A percentile compares a stretch with the other conserved stretches of the same genome.
These are phyloP conservation scores for Tylopilus orsonianus DNA, from an alignment of 1,284 basidiomycete genomes.

Conservation along the genomic window DNA sequence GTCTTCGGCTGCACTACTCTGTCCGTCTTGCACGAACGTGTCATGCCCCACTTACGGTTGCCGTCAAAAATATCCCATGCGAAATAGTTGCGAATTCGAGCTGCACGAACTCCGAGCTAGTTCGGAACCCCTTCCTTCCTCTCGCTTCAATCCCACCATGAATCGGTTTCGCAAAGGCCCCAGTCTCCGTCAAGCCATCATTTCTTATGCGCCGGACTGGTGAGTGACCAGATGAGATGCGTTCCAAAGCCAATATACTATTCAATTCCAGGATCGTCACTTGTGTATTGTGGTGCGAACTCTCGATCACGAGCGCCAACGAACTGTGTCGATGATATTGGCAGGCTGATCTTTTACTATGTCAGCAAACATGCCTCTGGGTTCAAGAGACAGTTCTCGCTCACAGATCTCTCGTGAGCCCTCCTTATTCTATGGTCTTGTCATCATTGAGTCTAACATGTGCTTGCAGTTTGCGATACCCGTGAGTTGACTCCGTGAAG, in stretches of 20 bases:
- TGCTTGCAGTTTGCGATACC: slow-evolving; percentile 35
- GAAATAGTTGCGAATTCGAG: neutral
- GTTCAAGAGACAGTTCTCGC: slow-evolving; percentile 69
- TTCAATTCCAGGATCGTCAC: slow-evolving; percentile 27
- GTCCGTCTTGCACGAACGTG: no score
- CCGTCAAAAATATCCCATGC: no score
- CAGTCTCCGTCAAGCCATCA: slow-evolving; percentile 17
- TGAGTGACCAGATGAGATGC: slow-evolving; percentile 14
- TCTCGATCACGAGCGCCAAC: neutral
- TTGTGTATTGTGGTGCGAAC: slow-evolving; percentile 22
- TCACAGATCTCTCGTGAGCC: slow-evolving; percentile 57
- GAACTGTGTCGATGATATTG: neutral
- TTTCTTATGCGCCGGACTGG: slow-evolving; percentile 34
- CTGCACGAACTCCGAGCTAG: neutral
- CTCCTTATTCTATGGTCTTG: neutral
- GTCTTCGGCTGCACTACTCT: no score
- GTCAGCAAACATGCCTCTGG: slow-evolving; percentile 56
- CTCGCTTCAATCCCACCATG: slow-evolving; percentile 11
- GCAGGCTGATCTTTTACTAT: slow-evolving; percentile 42
- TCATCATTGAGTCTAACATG: slow-evolving; percentile 1
- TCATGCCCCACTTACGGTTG: no score
- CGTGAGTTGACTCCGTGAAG: slow-evolving; percentile 34
- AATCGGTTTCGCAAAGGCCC: slow-evolving; percentile 10
- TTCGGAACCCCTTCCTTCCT: neutral
- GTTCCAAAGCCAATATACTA: neutral